Percentiles rank a stretch among this genome's conserved stretches.
Conservation (phyloP, 2,329 filamentous ascomycete genomes). For the Colletotrichum eleusines region DNA sequence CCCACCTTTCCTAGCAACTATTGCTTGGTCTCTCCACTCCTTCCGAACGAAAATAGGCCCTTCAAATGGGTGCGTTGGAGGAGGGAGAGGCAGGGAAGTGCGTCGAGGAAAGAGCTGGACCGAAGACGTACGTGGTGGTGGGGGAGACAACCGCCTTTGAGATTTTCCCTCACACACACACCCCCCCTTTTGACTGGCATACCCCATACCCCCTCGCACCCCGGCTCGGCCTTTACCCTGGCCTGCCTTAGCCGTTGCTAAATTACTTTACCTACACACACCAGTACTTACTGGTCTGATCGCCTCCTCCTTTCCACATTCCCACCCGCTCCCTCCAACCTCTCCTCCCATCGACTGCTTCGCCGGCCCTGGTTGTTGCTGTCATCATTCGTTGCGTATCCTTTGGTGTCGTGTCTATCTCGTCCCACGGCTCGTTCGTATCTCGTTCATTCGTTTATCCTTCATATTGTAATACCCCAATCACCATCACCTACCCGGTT, state of each 20-base stretch:
- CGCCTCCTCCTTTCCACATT: slow-evolving; percentile 42
- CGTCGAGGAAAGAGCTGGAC: slow-evolving; percentile 17
- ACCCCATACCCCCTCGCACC: slow-evolving; percentile 1
- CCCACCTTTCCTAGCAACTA: slow-evolving; percentile 30
- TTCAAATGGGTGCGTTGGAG: slow-evolving; percentile 25
- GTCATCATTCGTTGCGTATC: slow-evolving; percentile 39
- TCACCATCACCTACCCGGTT: slow-evolving; percentile 14
- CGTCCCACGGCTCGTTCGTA: slow-evolving; percentile 20
- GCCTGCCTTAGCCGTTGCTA: slow-evolving; percentile 19
- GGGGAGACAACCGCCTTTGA: slow-evolving; percentile 1
- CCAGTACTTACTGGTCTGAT: slow-evolving; percentile 31
- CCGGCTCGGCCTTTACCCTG: slow-evolving; percentile 8
- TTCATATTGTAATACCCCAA: slow-evolving; percentile 36
- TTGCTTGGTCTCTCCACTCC: slow-evolving; percentile 35
- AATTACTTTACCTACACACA: background rate
- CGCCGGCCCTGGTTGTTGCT: slow-evolving; percentile 37
- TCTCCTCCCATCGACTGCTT: slow-evolving; percentile 36
- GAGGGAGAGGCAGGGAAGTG: slow-evolving; percentile 8
- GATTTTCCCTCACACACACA: background rate
- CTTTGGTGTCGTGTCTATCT: slow-evolving; percentile 33
- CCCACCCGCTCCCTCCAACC: slow-evolving; percentile 39
- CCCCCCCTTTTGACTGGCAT: slow-evolving; percentile 8
- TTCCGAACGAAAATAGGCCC: slow-evolving; percentile 30
- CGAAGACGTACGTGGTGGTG: background rate
- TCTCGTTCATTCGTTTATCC: slow-evolving; percentile 36